These are phyloP conservation scores for Coemansia sp. DNA, from an alignment of 192 early-diverging fungal genomes.

Conservation along the genomic window DNA sequence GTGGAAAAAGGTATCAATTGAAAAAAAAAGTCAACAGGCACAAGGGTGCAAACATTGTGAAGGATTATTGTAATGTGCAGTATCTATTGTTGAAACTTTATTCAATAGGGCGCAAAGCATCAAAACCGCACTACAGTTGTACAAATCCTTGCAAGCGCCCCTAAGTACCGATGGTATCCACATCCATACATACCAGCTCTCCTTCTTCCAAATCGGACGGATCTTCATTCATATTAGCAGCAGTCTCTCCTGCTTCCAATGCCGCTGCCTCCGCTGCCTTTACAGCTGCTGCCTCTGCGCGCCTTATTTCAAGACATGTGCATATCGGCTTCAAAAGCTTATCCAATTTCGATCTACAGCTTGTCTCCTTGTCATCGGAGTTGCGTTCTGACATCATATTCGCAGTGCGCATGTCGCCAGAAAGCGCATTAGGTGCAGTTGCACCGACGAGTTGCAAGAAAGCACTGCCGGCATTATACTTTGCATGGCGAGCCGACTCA, in stretches of 20 bases:
- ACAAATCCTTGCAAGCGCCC: no score
- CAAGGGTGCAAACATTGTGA: not conserved
- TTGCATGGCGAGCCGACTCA: conserved; percentile 47
- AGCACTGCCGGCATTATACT: conserved; percentile 25
- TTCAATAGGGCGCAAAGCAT: no score
- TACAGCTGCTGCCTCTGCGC: conserved; percentile 1
- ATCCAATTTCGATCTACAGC: conserved; percentile 18
- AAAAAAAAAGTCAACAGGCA: not conserved
- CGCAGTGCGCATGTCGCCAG: conserved; percentile 28
- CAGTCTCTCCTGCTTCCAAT: conserved; percentile 11
- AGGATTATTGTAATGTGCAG: not conserved
- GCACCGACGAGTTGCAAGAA: conserved; percentile 39
- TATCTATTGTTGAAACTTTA: not conserved
- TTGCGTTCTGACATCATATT: conserved; percentile 3
- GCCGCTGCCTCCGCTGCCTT: conserved; percentile 13
- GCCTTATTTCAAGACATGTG: conserved; percentile 25
- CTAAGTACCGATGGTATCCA: not conserved
- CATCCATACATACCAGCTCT: conserved; percentile 1
- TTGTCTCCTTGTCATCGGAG: not conserved
- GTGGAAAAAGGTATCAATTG: not conserved
- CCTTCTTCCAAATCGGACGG: not conserved
- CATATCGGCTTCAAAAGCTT: conserved; percentile 45
- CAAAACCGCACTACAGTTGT: no score
- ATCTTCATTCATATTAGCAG: not conserved
- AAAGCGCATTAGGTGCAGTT: conserved; percentile 36